Conservation (phyloP, 805 yeast genomes). For the Zygosaccharomyces gambellarensis region DNA sequence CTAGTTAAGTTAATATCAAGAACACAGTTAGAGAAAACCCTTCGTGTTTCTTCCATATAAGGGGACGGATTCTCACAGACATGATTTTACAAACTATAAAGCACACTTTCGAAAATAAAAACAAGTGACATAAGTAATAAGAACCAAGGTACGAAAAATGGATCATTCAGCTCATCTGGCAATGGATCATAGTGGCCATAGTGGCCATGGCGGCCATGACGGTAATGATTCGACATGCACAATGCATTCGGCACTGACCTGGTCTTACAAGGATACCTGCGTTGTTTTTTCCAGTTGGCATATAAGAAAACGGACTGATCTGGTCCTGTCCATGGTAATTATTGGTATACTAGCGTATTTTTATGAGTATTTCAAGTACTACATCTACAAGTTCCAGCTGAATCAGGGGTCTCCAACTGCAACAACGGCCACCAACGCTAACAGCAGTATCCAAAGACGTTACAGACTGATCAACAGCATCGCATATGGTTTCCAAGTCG, state of each 20-base stretch:
- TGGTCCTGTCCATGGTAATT: constrained; percentile 48
- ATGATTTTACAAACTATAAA: no score
- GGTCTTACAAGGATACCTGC: constrained; percentile 72
- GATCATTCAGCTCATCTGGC: background rate
- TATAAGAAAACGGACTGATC: constrained; percentile 46
- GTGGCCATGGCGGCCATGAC: constrained; percentile 21
- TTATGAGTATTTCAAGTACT: constrained; percentile 49
- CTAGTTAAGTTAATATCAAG: no score
- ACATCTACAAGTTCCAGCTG: constrained; percentile 10
- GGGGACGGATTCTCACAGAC: no score
- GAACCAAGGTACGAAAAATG: background rate
- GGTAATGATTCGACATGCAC: constrained; percentile 35
- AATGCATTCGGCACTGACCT: constrained; percentile 74
- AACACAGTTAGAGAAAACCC: no score
- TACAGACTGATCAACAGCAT: constrained; percentile 35
- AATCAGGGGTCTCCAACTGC: constrained; percentile 6
- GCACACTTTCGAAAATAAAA: no score
- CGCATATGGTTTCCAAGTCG: constrained; percentile 60
- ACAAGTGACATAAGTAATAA: no score
- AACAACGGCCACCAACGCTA: background rate
- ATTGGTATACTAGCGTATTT: constrained; percentile 48
- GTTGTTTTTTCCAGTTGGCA: constrained; percentile 81
- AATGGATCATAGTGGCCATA: constrained; percentile 23
- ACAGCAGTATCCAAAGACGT: constrained; percentile 4
- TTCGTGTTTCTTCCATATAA: no score